Conservation (phyloP, 2,329 filamentous ascomycete genomes). For the Aspergillus pseudotamarii region DNA sequence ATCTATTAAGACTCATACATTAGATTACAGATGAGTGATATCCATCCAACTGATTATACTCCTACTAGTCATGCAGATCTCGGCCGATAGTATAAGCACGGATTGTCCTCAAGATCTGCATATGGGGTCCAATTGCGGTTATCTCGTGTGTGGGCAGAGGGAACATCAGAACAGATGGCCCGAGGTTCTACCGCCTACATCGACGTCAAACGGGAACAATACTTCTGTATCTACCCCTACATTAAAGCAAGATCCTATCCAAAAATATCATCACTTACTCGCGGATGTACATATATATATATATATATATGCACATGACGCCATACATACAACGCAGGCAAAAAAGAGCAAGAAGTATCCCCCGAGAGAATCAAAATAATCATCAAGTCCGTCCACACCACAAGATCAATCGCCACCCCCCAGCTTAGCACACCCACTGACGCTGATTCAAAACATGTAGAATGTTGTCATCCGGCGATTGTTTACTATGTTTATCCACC, state of each 20-base stretch:
- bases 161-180: background rate
- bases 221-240: background rate
- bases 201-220: background rate
- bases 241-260: background rate
- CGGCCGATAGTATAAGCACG: background rate
- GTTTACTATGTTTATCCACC: conserved; percentile 8
- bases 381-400: background rate
- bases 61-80: background rate
- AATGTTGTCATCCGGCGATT: background rate
- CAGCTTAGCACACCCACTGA: background rate
- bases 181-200: background rate
- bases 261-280: background rate
- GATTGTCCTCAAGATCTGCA: background rate
- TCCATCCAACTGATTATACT: background rate
- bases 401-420: background rate
- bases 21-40: background rate
- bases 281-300: background rate
- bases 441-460: background rate
- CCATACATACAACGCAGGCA: background rate
- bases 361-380: background rate
- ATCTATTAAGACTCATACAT: too few species aligned
- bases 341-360: background rate
- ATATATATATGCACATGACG: background rate
- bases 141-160: background rate
- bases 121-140: background rate